Evolutionary conservation across 805 yeast genomes (phyloP), one percentile per base, ranked within the genome.

Genomic region (Candida cerambycidarum): DNA sequence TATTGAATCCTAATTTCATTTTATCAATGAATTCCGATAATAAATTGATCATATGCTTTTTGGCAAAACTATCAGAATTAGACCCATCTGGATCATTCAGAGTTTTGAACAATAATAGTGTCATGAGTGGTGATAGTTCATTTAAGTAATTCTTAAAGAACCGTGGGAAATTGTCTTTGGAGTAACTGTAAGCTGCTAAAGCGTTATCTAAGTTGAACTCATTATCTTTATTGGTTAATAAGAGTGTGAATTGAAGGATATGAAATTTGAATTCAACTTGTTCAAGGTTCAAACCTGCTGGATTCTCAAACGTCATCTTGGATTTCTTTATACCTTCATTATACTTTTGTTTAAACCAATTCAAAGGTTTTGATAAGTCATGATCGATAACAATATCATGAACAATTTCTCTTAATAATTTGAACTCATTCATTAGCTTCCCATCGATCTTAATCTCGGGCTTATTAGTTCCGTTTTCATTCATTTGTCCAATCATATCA

Each of bases 221-320:
- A 3, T 21, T 16, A 11, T 18, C 13, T 13, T 39, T 12, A 1
- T 44, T 34, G 39, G 56, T 57, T 12, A 69, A 52, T 6, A 67
- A 53, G 15, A 67, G 51, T 3, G 58, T 55, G 41, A 62, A 68
- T 46, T 69, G 71, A 12, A 69, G 58, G 54, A 67, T 56, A 51
- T 68, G 73, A 47, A 69, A 64, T 47, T 68, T 68, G 55, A 70
- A 65, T 52, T 65, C 69, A n/a, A 63, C 56, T 41, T 55, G 57
- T 14, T 54, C 48, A 30, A 27, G 45, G 32, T 24, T 32, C 7
- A 25, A 12, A 2, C 18, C 35, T 28, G 32, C 35, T 28, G 32
- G 32, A 4, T 8, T 23, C 28, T 39, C 31, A 13, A 5, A 18
- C 12, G 10, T 25, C 11, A 19, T 5, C 9, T 18, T 6, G 13